These are phyloP conservation scores for Acanthamoeba healyi DNA, from an alignment of 208 protist species.

Conservation along the genomic window DNA sequence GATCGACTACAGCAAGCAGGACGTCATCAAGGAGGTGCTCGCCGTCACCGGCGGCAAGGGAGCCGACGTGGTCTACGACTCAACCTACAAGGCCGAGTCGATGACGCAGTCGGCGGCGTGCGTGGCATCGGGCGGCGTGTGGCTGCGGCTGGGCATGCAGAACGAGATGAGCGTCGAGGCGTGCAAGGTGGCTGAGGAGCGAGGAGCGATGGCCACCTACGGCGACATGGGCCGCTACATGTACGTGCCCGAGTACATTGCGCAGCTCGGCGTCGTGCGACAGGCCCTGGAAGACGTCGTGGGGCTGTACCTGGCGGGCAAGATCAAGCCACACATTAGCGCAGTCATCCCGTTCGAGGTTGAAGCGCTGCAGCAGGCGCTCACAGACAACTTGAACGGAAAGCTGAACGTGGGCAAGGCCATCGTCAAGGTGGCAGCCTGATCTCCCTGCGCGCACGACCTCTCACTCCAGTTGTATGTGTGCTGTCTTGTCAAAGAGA, in stretches of 20 bases:
- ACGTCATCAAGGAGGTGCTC: neutral
- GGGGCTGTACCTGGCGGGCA: neutral
- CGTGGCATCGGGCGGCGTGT: neutral
- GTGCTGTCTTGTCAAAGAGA: too few species aligned
- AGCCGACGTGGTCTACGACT: neutral
- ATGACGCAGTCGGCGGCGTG: neutral
- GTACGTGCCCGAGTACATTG: neutral
- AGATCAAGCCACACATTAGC: neutral
- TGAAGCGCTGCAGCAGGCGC: neutral
- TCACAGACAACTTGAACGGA: neutral
- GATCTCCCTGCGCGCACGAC: too few species aligned
- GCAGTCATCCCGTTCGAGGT: neutral
- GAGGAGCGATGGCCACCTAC: neutral
- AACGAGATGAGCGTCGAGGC: neutral
- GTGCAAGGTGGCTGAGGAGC: neutral
- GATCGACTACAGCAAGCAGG: neutral
- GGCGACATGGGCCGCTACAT: neutral
- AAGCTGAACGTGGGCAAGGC: neutral
- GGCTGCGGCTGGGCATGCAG: neutral
- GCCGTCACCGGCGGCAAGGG: conserved; percentile 1
- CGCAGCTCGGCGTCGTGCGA: neutral
- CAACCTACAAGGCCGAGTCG: neutral
- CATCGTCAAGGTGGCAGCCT: neutral
- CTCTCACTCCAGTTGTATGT: too few species aligned
- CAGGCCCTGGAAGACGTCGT: neutral